Evolutionary conservation across 2,329 filamentous ascomycete species (phyloP), one percentile per base, ranked within the genome.

Genomic region (Raffaelea arxii): DNA sequence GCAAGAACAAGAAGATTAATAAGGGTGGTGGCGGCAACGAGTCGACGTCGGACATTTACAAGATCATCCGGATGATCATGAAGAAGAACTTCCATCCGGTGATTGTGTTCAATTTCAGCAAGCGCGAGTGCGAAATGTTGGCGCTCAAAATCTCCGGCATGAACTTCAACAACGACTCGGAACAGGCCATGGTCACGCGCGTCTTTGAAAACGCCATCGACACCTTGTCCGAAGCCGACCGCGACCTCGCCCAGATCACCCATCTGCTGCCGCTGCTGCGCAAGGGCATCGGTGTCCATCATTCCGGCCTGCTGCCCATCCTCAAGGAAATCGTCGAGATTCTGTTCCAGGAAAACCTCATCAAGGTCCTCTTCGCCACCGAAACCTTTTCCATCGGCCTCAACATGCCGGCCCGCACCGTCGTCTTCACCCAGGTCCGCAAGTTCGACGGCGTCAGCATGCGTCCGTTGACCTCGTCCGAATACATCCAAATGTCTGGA

Each of bases 81-180:
- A 77, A 87, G 67, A 95, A 90, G 70, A 92, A 86, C 61, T 94
- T 92, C 67, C 96, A 98, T 59, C 92, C 92, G 0, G 92, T 97
- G 57, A 98, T 98, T 61, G 89, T 98, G 35, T 98, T 98, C 77
- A 97, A 91, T 66, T 98, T 98, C 70, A 96, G 90, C 74, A 98
- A 98, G 71, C 78, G 91, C 54, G 91, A 97, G 58, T 96, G 91
- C 62, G 92, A 98, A 67, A 81, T 82, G 52, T 82, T 92, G 64
- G 92, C 92, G 2, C 71, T 98, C 41, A 79, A 88, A 55, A 90
- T 96, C 69, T 91, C 82, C 44, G 78, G 80, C 50, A 77, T 97
- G 59, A 82, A 86, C 41, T 96, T 98, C 76, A 98, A 98, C 67
- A 89, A 95, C 54, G 88, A 95, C 21, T 90, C 87, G 0, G 92